Evolutionary conservation across 768 basidiomycete species (phyloP), one percentile per base, ranked within the genome.

Genomic region (Lyophyllum atratum): DNA sequence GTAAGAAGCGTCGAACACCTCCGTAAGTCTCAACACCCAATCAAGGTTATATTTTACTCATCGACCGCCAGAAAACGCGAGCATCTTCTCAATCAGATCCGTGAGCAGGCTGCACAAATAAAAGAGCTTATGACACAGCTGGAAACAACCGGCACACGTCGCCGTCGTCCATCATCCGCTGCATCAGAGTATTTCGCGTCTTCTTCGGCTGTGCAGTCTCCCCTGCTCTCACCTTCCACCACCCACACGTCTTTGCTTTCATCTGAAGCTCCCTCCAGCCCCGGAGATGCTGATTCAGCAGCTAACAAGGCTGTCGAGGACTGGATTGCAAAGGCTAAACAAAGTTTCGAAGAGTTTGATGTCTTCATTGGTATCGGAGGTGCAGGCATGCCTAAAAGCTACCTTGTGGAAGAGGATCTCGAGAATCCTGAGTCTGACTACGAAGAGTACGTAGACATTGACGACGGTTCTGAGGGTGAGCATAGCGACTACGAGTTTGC

Each of bases 301-400:
- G 68, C 74, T 6, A 77, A 79, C 65, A 82, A 86, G 55, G 86
- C 83, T 50, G 82, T 91, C 44, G 81, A 85, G 60, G 84, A 89
- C 58, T 93, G 91, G 91, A 85, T 93, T 54, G 77, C 85, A 7
- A 87, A 85, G 67, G 90, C 90, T 0, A 81, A 85, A 49, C 82
- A 85, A 56, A 86, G 83, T 34, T 76, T 92, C 46, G 78, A 84
- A 54, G 84, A 87, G 54, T 87, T 90, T 58, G 87, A 84, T 12
- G 82, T 79, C 15, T 83, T 84, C 66, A 85, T 91, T 56, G 85
- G 80, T 33, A 80, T 84, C 58, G 85, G 82, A 28, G 84, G 84
- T 49, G 76, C 82, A 2, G 74, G 78, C 29, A 76, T 82, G 66
- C 81, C 84, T 19, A 79, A 77, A 66, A 78, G 72, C 60, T 81